Evolutionary conservation across 441 rosid genomes (phyloP).

Genomic region (Biscutella laevigata): DNA sequence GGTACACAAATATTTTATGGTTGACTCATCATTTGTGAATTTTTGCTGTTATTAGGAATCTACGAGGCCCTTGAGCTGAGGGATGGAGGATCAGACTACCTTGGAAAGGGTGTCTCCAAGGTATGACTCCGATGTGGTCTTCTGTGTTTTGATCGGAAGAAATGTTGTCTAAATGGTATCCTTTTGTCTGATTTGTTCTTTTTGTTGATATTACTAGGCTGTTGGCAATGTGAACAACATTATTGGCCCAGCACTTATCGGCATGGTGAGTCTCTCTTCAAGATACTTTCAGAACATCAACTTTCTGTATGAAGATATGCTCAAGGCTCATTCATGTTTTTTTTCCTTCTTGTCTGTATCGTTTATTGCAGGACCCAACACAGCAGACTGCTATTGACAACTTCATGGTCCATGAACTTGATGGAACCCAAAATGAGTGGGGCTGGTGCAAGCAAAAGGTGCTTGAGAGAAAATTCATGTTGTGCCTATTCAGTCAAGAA

Average conservation of each 20-base stretch:
- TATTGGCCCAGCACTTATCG: slow-evolving; percentile 87
- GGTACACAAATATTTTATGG: neutral
- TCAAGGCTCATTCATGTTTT: neutral
- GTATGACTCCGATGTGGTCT: slow-evolving; percentile 21
- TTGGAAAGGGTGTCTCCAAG: slow-evolving; percentile 91
- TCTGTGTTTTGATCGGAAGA: neutral
- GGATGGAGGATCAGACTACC: slow-evolving; percentile 93
- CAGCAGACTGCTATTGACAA: slow-evolving; percentile 76
- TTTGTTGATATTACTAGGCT: slow-evolving; percentile 36
- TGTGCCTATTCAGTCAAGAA: neutral
- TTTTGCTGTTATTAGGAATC: slow-evolving; percentile 36
- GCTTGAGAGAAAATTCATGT: neutral
- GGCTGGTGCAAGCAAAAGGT: slow-evolving; percentile 99
- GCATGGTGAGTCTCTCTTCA: slow-evolving; percentile 46
- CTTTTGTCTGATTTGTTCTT: neutral
- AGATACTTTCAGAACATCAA: neutral
- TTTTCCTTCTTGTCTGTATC: neutral
- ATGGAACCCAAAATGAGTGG: slow-evolving; percentile 94
- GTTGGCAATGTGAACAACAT: slow-evolving; percentile 72
- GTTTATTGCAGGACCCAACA: slow-evolving; percentile 61
- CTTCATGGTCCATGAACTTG: slow-evolving; percentile 88
- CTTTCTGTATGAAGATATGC: neutral
- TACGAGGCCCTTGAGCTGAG: slow-evolving; percentile 93
- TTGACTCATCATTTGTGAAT: neutral
- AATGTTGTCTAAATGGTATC: neutral